These are phyloP conservation scores for Poa annua DNA, from an alignment of 176 grass and related monocot species.

Conservation along the genomic window DNA sequence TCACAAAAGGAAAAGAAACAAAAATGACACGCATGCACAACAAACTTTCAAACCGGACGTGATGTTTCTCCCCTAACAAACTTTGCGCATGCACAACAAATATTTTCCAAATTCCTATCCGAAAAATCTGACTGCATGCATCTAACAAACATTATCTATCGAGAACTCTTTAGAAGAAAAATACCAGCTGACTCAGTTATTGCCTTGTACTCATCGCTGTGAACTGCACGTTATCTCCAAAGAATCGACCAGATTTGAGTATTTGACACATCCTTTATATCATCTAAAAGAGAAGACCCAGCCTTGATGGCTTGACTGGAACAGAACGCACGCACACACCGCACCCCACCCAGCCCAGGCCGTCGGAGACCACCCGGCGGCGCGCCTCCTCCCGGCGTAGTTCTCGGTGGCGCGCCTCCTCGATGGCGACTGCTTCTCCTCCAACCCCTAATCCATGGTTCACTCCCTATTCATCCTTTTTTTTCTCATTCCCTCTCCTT, in stretches of 20 bases:
- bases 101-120: no score
- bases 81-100: no score
- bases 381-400: background rate
- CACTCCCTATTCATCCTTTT: background rate
- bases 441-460: background rate
- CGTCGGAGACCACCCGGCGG: background rate
- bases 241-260: background rate
- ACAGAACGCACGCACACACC: background rate
- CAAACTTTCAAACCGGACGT: no score
- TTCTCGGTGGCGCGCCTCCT: background rate
- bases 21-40: no score
- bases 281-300: no score
- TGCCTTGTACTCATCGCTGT: background rate
- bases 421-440: background rate
- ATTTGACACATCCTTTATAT: no score
- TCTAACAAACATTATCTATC: no score
- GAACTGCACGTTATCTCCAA: background rate
- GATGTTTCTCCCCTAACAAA: no score
- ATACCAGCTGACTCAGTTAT: background rate
- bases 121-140: no score
- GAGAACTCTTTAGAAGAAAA: no score
- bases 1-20: no score
- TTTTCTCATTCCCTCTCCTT: background rate
- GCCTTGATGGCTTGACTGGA: no score
- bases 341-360: background rate